Evolutionary conservation across 2,329 filamentous ascomycete species (phyloP).

Genomic region (Penicillium paneum): DNA sequence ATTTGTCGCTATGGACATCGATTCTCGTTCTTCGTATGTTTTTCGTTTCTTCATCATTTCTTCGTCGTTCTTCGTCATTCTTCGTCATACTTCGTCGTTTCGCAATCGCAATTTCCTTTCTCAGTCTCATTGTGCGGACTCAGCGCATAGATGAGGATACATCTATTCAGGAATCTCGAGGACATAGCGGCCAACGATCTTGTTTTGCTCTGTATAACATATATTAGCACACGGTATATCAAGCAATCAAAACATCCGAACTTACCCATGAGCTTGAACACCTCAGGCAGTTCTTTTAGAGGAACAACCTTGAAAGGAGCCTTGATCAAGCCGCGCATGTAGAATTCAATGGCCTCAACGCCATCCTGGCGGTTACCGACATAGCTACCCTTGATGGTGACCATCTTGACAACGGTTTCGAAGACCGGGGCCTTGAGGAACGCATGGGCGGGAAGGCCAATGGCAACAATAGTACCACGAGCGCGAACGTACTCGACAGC

Average conservation of each 20-base stretch:
- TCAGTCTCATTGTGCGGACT: not conserved
- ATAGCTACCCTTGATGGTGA: conserved; percentile 88
- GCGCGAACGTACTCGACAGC: conserved; percentile 83
- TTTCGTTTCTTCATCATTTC: not conserved
- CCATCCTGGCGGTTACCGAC: conserved; percentile 89
- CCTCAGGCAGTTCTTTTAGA: conserved; percentile 71
- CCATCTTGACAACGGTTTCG: conserved; percentile 83
- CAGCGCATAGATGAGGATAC: not conserved
- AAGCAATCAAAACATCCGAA: conserved; percentile 2
- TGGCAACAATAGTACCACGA: conserved; percentile 78
- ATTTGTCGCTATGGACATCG: not conserved
- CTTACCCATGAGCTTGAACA: conserved; percentile 70
- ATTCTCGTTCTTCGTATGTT: not conserved
- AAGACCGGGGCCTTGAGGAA: conserved; percentile 82
- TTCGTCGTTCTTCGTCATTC: not conserved
- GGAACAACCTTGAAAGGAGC: conserved; percentile 82
- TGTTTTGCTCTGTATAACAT: conserved; percentile 33
- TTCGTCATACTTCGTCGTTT: not conserved
- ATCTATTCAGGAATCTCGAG: conserved; percentile 42
- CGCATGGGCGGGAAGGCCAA: conserved; percentile 79
- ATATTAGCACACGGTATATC: conserved; percentile 16
- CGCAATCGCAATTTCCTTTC: not conserved
- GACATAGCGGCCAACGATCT: conserved; percentile 45
- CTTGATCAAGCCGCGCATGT: conserved; percentile 75
- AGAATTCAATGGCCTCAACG: conserved; percentile 89